Evolutionary conservation across 2,329 filamentous ascomycete genomes (phyloP).

Genomic region (Ophiocordyceps australis): DNA sequence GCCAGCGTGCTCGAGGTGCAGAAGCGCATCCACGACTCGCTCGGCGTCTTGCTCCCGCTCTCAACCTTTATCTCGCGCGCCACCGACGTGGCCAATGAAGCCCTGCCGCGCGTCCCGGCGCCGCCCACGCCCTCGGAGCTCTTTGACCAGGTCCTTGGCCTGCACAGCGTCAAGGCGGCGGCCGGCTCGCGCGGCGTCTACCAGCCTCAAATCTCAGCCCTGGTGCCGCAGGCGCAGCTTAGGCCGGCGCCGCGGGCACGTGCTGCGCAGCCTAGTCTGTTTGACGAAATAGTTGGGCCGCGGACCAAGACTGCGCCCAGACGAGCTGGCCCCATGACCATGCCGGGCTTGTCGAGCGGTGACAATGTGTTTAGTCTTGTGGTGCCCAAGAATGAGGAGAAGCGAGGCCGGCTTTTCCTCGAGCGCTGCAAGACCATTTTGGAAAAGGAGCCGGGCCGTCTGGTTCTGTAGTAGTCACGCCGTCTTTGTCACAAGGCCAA

Average conservation of each 20-base stretch:
- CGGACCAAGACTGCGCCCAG: slow-evolving; percentile 9
- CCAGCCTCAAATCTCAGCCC: slow-evolving; percentile 49
- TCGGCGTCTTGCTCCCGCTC: slow-evolving; percentile 68
- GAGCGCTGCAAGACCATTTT: slow-evolving; percentile 72
- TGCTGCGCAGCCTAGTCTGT: slow-evolving; percentile 43
- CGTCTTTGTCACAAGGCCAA: no score
- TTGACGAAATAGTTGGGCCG: slow-evolving; percentile 53
- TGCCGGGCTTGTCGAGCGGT: slow-evolving; percentile 31
- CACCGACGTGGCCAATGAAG: slow-evolving; percentile 72
- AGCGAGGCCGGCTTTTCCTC: slow-evolving; percentile 64
- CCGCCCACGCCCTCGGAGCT: slow-evolving; percentile 58
- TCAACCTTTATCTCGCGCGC: slow-evolving; percentile 78
- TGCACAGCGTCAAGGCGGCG: slow-evolving; percentile 25
- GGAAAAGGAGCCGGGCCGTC: slow-evolving; percentile 59
- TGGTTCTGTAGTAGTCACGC: slow-evolving; percentile 39
- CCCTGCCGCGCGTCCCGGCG: slow-evolving; percentile 50
- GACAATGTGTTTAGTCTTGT: slow-evolving; percentile 68
- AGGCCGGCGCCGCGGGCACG: slow-evolving; percentile 9
- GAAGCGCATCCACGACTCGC: slow-evolving; percentile 55
- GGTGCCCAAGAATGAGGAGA: slow-evolving; percentile 65
- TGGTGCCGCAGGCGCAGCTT: slow-evolving; percentile 26
- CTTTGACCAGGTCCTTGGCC: slow-evolving; percentile 74
- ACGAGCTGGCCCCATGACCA: slow-evolving; percentile 11
- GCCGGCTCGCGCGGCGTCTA: slow-evolving; percentile 43
- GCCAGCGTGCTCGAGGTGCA: slow-evolving; percentile 64